Evolutionary conservation across 306 rosid genomes (phyloP), one percentile per base, ranked within the genome.

Genomic region (Vigna trinervia): DNA sequence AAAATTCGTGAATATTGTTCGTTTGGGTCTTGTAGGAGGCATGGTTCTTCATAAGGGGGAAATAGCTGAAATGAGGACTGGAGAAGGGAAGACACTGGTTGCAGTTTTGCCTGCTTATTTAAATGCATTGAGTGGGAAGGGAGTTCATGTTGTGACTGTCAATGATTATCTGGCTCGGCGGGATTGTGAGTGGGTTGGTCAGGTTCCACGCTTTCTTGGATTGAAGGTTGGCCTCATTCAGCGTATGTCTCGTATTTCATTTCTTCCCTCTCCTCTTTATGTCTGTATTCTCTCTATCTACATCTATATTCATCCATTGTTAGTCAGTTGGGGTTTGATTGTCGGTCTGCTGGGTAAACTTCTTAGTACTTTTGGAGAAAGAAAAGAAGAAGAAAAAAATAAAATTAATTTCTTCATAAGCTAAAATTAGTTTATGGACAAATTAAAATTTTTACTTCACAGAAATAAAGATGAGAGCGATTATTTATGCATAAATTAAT

Each of bases 211-310:
- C 81, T 95, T 95, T 86, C 98, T 95, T 79, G 97, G 98, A 75
- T 77, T 95, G 93, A 92, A 92, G 96, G 99, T 95, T 89, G 99
- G 99, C 89, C 97, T 95, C 81, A 95, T 95, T 78, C 98, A 95
- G 81, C 98, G 96, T 95, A 92, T 73, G 98, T 92, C 87, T 83
- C 90, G 11, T 81, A 71, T 84, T 82, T 86, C 65, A 20, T 58
- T 74, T 36, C 67, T 48, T 26, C 53, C 15, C 69, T 56, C 17
- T 36, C 28, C 39, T 41, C 28, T 13, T 50, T 56, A 8, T 68
- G 12, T 59, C 43, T 57, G 32, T 67, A 73, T 65, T 66, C 20
- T 66, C 20, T 65, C 39, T 65, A 57, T 66, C 17, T 19, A 14
- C 51, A 69, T 78, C 53, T 78, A 41, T 41, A 32, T 76, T 54